A percentile compares a stretch with the other conserved stretches of the same genome.
These are phyloP conservation scores for Hansenula lynferdii DNA, from an alignment of 1,139 yeast species.

Conservation along the genomic window DNA sequence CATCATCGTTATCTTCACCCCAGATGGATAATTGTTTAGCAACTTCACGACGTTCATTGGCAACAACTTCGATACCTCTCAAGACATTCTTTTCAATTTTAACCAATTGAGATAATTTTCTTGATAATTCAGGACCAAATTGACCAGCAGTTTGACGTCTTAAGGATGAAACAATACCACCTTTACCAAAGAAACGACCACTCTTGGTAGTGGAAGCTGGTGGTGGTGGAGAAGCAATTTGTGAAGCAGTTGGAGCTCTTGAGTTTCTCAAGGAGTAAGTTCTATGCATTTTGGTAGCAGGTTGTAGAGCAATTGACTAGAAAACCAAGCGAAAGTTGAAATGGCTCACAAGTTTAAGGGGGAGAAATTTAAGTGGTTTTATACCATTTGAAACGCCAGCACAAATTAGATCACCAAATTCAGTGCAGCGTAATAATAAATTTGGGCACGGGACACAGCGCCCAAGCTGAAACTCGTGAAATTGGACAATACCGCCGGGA, in stretches of 20 bases:
- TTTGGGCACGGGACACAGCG: not conserved
- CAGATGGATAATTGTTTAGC: conserved; percentile 94
- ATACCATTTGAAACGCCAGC: not conserved
- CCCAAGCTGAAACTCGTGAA: too few relatives aligned
- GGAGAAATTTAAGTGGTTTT: not conserved
- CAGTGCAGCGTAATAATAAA: too few relatives aligned
- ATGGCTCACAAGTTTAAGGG: not conserved
- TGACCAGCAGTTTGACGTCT: conserved; percentile 90
- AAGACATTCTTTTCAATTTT: conserved; percentile 96
- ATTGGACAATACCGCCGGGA: too few relatives aligned
- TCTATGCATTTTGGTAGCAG: conserved; percentile 80
- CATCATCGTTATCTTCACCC: conserved; percentile 99
- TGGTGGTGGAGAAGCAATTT: conserved; percentile 91
- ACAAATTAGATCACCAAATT: too few relatives aligned
- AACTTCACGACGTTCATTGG: conserved; percentile 93
- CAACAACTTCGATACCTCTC: conserved; percentile 90
- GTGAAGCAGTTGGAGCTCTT: conserved; percentile 97
- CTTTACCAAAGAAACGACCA: conserved; percentile 86
- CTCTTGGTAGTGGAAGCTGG: conserved; percentile 86
- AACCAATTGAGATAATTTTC: conserved; percentile 84
- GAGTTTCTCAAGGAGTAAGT: conserved; percentile 93
- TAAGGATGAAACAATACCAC: conserved; percentile 76
- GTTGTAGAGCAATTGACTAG: not conserved
- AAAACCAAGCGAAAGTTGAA: not conserved
- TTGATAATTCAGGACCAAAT: conserved; percentile 91